Percentiles rank a stretch among this genome's conserved stretches.
Conservation (phyloP, 2,329 filamentous ascomycete genomes). For the Thielaviopsis euricoi region DNA sequence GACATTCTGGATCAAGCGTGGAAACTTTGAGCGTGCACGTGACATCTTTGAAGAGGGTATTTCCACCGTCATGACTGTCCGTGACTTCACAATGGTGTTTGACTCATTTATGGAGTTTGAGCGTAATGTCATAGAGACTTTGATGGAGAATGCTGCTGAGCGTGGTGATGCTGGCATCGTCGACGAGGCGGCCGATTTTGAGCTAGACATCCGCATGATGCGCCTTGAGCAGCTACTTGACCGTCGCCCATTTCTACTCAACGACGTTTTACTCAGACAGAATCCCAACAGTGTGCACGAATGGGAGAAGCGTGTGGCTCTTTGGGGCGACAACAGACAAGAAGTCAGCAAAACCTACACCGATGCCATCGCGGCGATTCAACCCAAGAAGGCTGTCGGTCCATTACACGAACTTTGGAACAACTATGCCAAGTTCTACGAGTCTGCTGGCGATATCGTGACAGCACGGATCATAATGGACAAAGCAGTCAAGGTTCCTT, state of each 20-base stretch:
- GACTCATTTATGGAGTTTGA: slow-evolving; percentile 95
- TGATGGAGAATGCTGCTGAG: slow-evolving; percentile 74
- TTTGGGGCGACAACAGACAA: slow-evolving; percentile 86
- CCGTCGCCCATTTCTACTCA: slow-evolving; percentile 82
- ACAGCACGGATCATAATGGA: slow-evolving; percentile 89
- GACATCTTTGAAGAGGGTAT: slow-evolving; percentile 94
- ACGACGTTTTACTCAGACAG: slow-evolving; percentile 86
- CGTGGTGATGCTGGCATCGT: slow-evolving; percentile 63
- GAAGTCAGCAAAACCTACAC: slow-evolving; percentile 93
- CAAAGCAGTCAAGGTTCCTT: slow-evolving; percentile 93
- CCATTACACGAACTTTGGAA: slow-evolving; percentile 91
- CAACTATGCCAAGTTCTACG: slow-evolving; percentile 95
- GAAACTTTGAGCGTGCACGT: slow-evolving; percentile 80
- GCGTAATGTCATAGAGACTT: slow-evolving; percentile 77
- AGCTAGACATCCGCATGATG: slow-evolving; percentile 93
- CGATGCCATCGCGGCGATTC: slow-evolving; percentile 79
- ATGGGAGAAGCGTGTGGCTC: slow-evolving; percentile 90
- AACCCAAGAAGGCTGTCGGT: slow-evolving; percentile 85
- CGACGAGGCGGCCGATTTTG: slow-evolving; percentile 77
- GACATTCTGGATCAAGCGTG: slow-evolving; percentile 89
- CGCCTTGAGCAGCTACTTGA: slow-evolving; percentile 98
- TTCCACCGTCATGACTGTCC: slow-evolving; percentile 95
- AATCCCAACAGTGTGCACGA: slow-evolving; percentile 93
- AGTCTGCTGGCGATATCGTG: slow-evolving; percentile 65
- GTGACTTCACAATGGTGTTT: slow-evolving; percentile 92